A percentile compares a stretch with the other conserved stretches of the same genome.
phyloP scores from a whole-genome alignment of 228 moss, liverwort and hornwort species.

The Sphagnum magellanicum region DNA sequence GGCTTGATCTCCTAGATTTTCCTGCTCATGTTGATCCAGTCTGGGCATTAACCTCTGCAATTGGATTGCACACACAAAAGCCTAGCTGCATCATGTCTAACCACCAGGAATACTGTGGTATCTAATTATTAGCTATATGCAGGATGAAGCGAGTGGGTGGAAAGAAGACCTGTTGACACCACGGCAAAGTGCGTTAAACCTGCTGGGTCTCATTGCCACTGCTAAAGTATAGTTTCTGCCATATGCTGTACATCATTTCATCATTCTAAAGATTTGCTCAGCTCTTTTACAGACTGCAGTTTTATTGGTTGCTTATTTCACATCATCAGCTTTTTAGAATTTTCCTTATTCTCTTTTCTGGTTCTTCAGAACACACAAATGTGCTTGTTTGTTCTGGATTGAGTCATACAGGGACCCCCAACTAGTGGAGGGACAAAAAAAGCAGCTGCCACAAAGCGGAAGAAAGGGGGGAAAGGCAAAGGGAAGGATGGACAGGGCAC shows the following conservation, averaged over 20 bases:
- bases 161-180: conserved; percentile 81
- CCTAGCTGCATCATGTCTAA: too few relatives aligned
- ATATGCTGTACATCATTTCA: not conserved
- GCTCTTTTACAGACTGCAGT: too few relatives aligned
- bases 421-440: conserved; percentile 47
- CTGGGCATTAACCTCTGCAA: not conserved
- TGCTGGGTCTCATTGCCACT: conserved; percentile 82
- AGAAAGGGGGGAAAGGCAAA: conserved; percentile 72
- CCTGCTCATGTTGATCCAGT: not conserved
- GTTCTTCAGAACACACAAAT: too few relatives aligned
- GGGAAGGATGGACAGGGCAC: conserved; percentile 68
- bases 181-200: conserved; percentile 87
- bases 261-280: not conserved
- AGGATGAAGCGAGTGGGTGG: conserved; percentile 94
- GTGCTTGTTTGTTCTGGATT: not conserved
- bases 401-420: conserved; percentile 64
- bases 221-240: conserved; percentile 52
- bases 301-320: too few relatives aligned
- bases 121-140: not conserved
- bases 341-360: too few relatives aligned
- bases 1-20: not conserved
- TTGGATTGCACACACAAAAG: too few relatives aligned
- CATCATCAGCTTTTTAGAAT: too few relatives aligned
- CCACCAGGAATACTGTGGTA: too few relatives aligned
- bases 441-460: conserved; percentile 77